Percentiles rank a stretch among this genome's conserved stretches.
Evolutionary conservation across 768 basidiomycete species (phyloP).

Genomic region (Phlebiopsis gigantea): DNA sequence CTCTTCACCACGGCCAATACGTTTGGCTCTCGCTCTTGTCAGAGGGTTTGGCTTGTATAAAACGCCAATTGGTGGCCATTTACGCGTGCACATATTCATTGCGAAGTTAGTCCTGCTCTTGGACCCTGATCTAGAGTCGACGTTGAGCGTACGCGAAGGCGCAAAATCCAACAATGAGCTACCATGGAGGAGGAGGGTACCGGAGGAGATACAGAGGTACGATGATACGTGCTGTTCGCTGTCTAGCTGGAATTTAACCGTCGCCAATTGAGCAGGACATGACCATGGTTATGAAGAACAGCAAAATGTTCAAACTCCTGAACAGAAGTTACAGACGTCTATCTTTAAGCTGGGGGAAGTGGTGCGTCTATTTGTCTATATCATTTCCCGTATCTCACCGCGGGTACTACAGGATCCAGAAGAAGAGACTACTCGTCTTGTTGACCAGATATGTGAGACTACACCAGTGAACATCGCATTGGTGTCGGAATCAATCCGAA

Average conservation of each 20-base stretch:
- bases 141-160: neutral
- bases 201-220: slow-evolving; percentile 18
- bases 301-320: slow-evolving; percentile 55
- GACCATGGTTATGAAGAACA: slow-evolving; percentile 51
- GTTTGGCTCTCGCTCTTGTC: neutral
- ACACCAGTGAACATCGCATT: slow-evolving; percentile 53
- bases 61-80: neutral
- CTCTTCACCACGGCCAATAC: slow-evolving; percentile 1
- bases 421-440: slow-evolving; percentile 65
- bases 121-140: neutral
- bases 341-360: slow-evolving; percentile 80
- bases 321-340: slow-evolving; percentile 59
- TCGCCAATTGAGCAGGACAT: neutral
- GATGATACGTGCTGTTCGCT: slow-evolving; percentile 14
- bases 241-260: neutral
- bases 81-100: neutral
- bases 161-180: slow-evolving; percentile 14
- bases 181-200: slow-evolving; percentile 16
- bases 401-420: slow-evolving; percentile 47
- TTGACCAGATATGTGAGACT: slow-evolving; percentile 58
- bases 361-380: slow-evolving; percentile 39
- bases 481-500: slow-evolving; percentile 69
- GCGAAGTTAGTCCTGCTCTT: neutral
- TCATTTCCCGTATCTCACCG: neutral
- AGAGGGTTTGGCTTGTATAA: neutral